These are phyloP conservation scores for Phalaenopsis equestris DNA, from an alignment of 106 monocot genomes.

Conservation along the genomic window DNA sequence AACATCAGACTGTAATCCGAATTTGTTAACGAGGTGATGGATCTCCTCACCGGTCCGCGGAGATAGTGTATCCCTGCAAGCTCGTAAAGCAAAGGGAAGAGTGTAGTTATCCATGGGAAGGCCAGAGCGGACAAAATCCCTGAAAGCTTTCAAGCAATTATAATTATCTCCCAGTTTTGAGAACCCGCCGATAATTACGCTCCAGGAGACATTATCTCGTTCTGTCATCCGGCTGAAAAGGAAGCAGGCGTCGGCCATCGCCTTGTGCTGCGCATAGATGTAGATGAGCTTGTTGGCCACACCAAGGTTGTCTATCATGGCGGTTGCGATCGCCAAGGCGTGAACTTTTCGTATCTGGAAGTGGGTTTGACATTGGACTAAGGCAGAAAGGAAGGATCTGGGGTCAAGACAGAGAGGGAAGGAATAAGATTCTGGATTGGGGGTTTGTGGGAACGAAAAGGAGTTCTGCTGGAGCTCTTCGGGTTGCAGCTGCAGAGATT, in stretches of 20 bases:
- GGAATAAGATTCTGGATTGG: neutral
- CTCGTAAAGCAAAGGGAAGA: conserved; percentile 42
- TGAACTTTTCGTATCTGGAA: conserved; percentile 37
- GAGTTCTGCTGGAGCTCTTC: neutral
- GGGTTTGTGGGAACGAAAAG: neutral
- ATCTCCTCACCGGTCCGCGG: conserved; percentile 20
- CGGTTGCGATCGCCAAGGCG: conserved; percentile 21
- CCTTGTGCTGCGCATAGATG: conserved; percentile 25
- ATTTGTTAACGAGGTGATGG: conserved; percentile 33
- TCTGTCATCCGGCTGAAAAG: conserved; percentile 30
- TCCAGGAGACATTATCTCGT: conserved; percentile 49
- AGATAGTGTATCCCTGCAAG: conserved; percentile 25
- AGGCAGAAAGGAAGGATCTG: conserved; percentile 26
- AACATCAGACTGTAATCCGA: conserved; percentile 27
- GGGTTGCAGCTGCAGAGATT: neutral
- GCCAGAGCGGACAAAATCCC: conserved; percentile 36
- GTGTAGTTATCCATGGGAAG: conserved; percentile 36
- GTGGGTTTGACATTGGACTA: conserved; percentile 24
- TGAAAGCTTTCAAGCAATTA: conserved; percentile 26
- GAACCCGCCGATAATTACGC: conserved; percentile 39
- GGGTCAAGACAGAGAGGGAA: conserved; percentile 19
- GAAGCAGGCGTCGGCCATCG: conserved; percentile 14
- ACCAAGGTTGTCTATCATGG: conserved; percentile 23
- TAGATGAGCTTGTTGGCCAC: conserved; percentile 49
- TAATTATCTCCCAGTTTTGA: conserved; percentile 33